Evolutionary conservation across 495 filamentous ascomycete species (phyloP), one percentile per base, ranked within the genome.

Genomic region (Physcia stellaris): DNA sequence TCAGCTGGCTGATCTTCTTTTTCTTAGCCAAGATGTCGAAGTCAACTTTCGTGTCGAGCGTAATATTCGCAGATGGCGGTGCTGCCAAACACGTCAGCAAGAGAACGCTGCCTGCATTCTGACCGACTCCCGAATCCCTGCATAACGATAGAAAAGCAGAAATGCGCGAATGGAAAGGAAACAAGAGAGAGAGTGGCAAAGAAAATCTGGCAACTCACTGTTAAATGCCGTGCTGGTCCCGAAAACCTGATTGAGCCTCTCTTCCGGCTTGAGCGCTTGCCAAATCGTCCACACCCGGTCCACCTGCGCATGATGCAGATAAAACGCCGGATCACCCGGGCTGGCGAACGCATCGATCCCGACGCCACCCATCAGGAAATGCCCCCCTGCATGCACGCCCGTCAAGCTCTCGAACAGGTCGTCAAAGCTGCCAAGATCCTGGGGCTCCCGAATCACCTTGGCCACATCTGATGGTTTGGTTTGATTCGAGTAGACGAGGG

Each of bases 231-330:
- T 51, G 16, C 9, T 41, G 10, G 48, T 50, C 10, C 48, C 48
- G 45, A 44, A 35, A 3, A 46, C 38, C 38, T 42, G 31, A 2
- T 21, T 22, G 37, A 47, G 51, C 4, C 75, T 58, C 16, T 59
- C 56, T 37, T 46, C 35, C 16, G 60, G 51, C 45, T 82, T 67
- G 37, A 69, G 48, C 34, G 63, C 70, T 58, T 84, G 78, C 80
- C 80, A 84, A 19, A 75, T 73, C 69, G 74, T 79, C 62, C 68
- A 84, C 3, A 73, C 50, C 26, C 72, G 70, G 54, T 85, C 81
- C 39, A 86, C 68, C 62, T 73, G 71, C 4, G 65, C 71, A 51
- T 85, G 80, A 53, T 83, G 79, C 16, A 77, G 62, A 48, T 61
- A 84, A 56, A 85, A 84, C 10, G 61, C 67, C 5, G 79, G 78